Conservation (phyloP, 805 yeast species). For the Yamadazyma ubonensis region DNA sequence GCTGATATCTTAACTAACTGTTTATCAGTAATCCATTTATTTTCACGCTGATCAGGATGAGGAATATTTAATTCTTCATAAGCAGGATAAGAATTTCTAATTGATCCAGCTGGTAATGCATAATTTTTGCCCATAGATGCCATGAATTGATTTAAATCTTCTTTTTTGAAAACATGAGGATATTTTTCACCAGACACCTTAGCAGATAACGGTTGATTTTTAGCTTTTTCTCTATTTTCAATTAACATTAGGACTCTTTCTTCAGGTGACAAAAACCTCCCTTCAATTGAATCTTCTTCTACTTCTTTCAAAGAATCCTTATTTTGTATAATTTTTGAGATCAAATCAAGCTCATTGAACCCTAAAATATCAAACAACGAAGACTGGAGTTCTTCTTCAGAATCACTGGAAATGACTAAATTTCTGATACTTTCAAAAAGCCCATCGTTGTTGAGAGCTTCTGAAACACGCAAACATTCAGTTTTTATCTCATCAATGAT, state of each 20-base stretch:
- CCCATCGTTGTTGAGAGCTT: slow-evolving; percentile 18
- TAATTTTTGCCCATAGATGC: slow-evolving; percentile 80
- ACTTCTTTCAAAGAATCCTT: slow-evolving; percentile 25
- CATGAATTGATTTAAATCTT: slow-evolving; percentile 61
- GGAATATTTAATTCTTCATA: slow-evolving; percentile 88
- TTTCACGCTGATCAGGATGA: slow-evolving; percentile 51
- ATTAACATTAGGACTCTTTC: slow-evolving; percentile 55
- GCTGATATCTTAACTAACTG: slow-evolving; percentile 57
- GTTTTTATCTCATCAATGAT: slow-evolving; percentile 23
- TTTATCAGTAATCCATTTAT: slow-evolving; percentile 41
- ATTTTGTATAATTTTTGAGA: slow-evolving; percentile 57
- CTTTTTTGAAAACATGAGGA: slow-evolving; percentile 83
- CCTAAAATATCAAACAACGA: slow-evolving; percentile 79
- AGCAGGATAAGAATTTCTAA: slow-evolving; percentile 55
- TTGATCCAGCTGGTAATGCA: slow-evolving; percentile 78
- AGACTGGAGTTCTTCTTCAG: slow-evolving; percentile 65
- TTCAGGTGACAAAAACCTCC: slow-evolving; percentile 46
- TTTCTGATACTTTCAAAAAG: slow-evolving; percentile 15
- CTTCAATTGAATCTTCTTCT: slow-evolving; percentile 10
- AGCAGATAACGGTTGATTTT: slow-evolving; percentile 49
- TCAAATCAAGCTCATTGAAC: slow-evolving; percentile 78
- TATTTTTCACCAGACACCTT: slow-evolving; percentile 51
- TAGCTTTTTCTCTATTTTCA: slow-evolving; percentile 49
- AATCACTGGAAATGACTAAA: slow-evolving; percentile 8
- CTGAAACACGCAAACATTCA: slow-evolving; percentile 34